Evolutionary conservation across 2,329 filamentous ascomycete species (phyloP).

Genomic region (Monosporascus sp.): DNA sequence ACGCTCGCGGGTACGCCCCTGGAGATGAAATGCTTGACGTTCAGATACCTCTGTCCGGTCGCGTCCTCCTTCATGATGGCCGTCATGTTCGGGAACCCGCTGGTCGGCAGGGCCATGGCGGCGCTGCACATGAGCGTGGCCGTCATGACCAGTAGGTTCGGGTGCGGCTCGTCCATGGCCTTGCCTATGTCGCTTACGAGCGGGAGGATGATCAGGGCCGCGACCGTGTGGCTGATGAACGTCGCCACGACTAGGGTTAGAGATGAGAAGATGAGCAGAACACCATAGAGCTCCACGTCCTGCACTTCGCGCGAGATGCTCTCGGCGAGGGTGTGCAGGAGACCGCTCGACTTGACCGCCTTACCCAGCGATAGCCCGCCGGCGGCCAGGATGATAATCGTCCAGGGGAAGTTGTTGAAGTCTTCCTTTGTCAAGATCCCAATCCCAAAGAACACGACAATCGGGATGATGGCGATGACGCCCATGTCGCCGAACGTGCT

Average conservation of each 20-base stretch:
- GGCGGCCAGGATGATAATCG: slow-evolving; percentile 96
- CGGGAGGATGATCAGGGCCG: slow-evolving; percentile 88
- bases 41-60: slow-evolving; percentile 84
- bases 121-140: slow-evolving; percentile 94
- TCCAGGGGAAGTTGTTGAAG: slow-evolving; percentile 99
- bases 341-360: slow-evolving; percentile 85
- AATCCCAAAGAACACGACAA: slow-evolving; percentile 93
- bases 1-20: slow-evolving; percentile 86
- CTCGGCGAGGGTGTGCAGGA: slow-evolving; percentile 81
- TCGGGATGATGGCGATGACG: slow-evolving; percentile 91
- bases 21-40: slow-evolving; percentile 91
- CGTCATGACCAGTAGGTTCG: slow-evolving; percentile 92
- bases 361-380: slow-evolving; percentile 90
- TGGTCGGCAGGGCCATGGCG: slow-evolving; percentile 95
- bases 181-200: slow-evolving; percentile 82
- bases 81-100: slow-evolving; percentile 98
- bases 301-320: slow-evolving; percentile 70
- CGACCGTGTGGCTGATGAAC: slow-evolving; percentile 96
- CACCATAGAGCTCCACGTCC: slow-evolving; percentile 75
- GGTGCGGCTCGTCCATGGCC: slow-evolving; percentile 82
- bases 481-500: slow-evolving; percentile 94
- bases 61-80: slow-evolving; percentile 99
- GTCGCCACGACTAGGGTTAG: slow-evolving; percentile 91
- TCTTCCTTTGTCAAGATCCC: slow-evolving; percentile 97
- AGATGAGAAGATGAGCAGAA: slow-evolving; percentile 77